phyloP scores from a whole-genome alignment of 768 basidiomycete genomes.

The Floccularia luteovirens region DNA sequence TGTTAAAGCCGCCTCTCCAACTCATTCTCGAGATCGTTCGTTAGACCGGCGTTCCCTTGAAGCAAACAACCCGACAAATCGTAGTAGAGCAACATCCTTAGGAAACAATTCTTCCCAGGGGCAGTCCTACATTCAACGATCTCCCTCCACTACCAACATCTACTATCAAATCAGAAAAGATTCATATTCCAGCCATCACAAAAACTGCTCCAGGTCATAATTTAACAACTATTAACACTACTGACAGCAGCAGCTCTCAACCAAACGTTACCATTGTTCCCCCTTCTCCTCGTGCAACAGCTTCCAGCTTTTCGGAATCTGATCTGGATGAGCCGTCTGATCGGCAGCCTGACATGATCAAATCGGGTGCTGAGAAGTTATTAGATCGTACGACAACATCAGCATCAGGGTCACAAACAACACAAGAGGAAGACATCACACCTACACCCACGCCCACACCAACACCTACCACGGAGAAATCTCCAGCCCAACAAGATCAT shows the following conservation, averaged over 20 bases:
- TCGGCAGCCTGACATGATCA: no score
- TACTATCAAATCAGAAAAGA: no score
- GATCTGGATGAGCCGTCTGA: not conserved
- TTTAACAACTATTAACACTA: slow-evolving; percentile 13
- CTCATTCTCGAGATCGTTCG: slow-evolving; percentile 21
- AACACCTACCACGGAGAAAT: slow-evolving; percentile 7
- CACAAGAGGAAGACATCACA: not conserved
- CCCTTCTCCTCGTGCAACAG: slow-evolving; percentile 25
- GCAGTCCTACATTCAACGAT: not conserved
- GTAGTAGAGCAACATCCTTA: not conserved
- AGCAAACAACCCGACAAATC: not conserved
- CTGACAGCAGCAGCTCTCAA: slow-evolving; percentile 24
- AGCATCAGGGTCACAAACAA: no score
- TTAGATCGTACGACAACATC: slow-evolving; percentile 14
- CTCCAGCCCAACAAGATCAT: slow-evolving; percentile 5
- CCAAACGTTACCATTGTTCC: slow-evolving; percentile 38
- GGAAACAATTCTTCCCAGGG: not conserved
- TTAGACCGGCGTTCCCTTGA: slow-evolving; percentile 16
- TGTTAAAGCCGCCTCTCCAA: slow-evolving; percentile 20
- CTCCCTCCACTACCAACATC: no score
- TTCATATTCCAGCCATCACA: no score
- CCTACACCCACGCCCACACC: slow-evolving; percentile 1
- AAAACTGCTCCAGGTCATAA: slow-evolving; percentile 6
- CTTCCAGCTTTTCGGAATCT: not conserved
- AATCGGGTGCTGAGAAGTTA: no score